Base-by-base conservation (phyloP, 1,139 yeast genomes). In the Pichia sp. region DNA sequence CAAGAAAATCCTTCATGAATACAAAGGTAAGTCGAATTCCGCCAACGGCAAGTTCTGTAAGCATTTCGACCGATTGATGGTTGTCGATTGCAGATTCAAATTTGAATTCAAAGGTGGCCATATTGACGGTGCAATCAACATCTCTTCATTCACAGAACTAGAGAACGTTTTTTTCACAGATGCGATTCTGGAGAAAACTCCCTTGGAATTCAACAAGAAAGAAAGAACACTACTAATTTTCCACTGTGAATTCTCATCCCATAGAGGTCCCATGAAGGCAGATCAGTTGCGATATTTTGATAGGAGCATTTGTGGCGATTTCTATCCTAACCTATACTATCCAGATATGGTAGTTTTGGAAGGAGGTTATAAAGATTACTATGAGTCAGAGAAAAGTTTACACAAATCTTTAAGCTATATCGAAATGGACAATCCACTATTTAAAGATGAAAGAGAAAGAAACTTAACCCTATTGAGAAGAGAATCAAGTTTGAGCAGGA, bases 91-190 rank as follows among this genome's bases (percentile, higher is more conserved):
- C 68, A 80, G 99, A 51, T 93, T 93, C 66, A 90, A 85, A 63
- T 93, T 93, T 73, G 99, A 93, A 71, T 95, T 73, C 69, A 77
- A 80, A 43, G 98, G 99, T 31, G 99, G 99, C 36, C 99, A 95
- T 70, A 89, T 93, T 50, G 79, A 77, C 47, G 85, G 88, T 48
- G 96, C 99, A 12, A 65, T 87, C 54, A 93, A 93, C 68, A 76
- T 91, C 44, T 83, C 88, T 46, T 79, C 87, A 48, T 85, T 87
- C 62, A 81, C 80, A 56, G 84, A 81, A 51, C 73, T 93, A 51
- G 93, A 87, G 64, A 72, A 76, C 38, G 68, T 61, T 49, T 77
- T 83, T 56, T 74, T 68, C n/a, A 58, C 56, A 24, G 61, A 63
- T 16, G 54, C 62, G 34, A 59, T 61, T 41, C 55, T 61, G 43